Percentiles rank a stretch among this genome's conserved stretches.
Conservation (phyloP, 352 stramenopile species). For the Peronospora destructor region DNA sequence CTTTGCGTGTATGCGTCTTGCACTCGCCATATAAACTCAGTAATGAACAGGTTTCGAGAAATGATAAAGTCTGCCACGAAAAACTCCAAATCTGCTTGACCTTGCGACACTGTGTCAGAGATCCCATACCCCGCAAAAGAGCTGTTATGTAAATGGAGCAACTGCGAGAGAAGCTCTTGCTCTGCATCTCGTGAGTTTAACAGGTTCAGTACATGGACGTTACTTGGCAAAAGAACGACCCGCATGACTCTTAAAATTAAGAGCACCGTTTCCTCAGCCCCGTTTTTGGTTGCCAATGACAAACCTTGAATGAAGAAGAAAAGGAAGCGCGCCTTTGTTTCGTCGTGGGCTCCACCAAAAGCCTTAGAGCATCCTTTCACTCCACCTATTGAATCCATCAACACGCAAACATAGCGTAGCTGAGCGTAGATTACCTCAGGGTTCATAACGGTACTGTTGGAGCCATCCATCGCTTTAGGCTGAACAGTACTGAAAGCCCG, state of each 20-base stretch:
- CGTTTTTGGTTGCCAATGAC: slow-evolving; percentile 10
- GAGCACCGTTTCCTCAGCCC: slow-evolving; percentile 9
- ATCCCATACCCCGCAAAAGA: neutral
- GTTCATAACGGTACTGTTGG: neutral
- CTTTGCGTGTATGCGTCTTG: slow-evolving; percentile 4
- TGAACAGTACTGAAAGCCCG: slow-evolving; percentile 2
- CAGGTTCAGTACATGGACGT: slow-evolving; percentile 10
- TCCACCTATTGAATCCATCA: slow-evolving; percentile 26
- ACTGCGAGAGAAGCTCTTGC: slow-evolving; percentile 25
- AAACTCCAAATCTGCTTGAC: slow-evolving; percentile 23
- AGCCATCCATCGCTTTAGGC: neutral
- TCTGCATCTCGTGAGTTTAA: slow-evolving; percentile 18
- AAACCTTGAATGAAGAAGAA: slow-evolving; percentile 18
- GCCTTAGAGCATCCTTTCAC: slow-evolving; percentile 15
- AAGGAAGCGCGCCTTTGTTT: slow-evolving; percentile 17
- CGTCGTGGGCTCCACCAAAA: slow-evolving; percentile 11
- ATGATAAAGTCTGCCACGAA: slow-evolving; percentile 34
- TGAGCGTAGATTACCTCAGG: slow-evolving; percentile 28
- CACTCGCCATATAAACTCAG: slow-evolving; percentile 13
- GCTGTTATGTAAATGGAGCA: slow-evolving; percentile 15
- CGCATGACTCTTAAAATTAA: slow-evolving; percentile 21
- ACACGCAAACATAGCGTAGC: slow-evolving; percentile 32
- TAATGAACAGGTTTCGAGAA: slow-evolving; percentile 20
- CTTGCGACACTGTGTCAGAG: neutral
- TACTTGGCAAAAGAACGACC: slow-evolving; percentile 11